Evolutionary conservation across 208 protist species (phyloP).

Genomic region (Angomonas ambiguus): DNA sequence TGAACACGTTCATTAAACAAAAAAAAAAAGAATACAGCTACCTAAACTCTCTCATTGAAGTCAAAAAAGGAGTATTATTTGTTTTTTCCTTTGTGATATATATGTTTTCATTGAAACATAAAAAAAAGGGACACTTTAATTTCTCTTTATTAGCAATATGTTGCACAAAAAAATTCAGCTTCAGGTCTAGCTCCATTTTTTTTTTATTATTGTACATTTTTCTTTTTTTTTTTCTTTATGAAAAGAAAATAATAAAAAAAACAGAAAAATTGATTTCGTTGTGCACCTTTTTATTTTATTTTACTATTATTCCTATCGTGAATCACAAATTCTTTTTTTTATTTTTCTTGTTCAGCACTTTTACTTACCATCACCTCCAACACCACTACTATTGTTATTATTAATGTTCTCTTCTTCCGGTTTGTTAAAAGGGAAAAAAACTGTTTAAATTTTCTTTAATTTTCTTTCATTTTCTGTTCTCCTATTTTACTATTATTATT

Average conservation of each 20-base stretch:
- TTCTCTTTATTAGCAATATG: too few relatives aligned
- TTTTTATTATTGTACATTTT: constrained; percentile 12
- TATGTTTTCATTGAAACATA: too few relatives aligned
- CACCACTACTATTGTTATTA: too few relatives aligned
- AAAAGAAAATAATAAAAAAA: constrained; percentile 10
- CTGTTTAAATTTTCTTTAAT: neutral
- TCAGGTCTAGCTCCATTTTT: constrained; percentile 15
- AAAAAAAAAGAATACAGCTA: constrained; percentile 2
- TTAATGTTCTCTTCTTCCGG: too few relatives aligned
- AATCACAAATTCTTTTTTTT: constrained; percentile 5
- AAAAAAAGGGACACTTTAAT: neutral
- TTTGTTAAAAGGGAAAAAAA: too few relatives aligned
- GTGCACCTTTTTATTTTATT: neutral
- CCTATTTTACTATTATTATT: constrained; percentile 10
- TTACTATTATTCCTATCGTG: too few relatives aligned
- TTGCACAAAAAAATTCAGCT: too few relatives aligned
- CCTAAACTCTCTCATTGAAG: too few relatives aligned
- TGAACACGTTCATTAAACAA: constrained; percentile 9
- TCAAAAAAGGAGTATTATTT: too few relatives aligned
- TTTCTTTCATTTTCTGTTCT: constrained; percentile 7
- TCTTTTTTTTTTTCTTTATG: constrained; percentile 16
- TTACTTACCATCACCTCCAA: neutral
- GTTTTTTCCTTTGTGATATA: too few relatives aligned
- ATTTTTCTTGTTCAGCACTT: constrained; percentile 1
- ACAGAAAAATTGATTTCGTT: too few relatives aligned